Base-by-base conservation (phyloP, 495 filamentous ascomycete genomes). In the Neurospora terricola region DNA sequence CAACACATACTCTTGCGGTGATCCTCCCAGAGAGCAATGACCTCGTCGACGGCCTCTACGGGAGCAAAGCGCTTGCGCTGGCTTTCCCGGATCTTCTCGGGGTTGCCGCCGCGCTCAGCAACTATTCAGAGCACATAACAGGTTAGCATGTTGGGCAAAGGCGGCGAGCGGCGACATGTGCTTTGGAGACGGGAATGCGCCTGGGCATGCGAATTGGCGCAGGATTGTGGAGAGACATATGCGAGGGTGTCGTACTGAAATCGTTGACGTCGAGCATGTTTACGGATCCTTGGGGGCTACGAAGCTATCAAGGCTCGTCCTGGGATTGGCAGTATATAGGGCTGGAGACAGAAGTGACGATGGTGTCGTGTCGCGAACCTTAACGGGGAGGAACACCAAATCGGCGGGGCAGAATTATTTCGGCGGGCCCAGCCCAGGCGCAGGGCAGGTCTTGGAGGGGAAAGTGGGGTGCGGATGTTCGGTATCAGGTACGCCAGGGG, bases 21-120 rank as follows among this genome's bases (percentile, higher is more conserved):
- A 76, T 96, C 94, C 80, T 97, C 93, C 75, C 90, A 98, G 77
- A 97, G 85, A 16, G 86, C 87, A 76, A 97, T 93, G 45, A 99
- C 90, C 82, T 97, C 91, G 82, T 99, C 96, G 39, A 98, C 96
- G 36, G 87, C 87, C 79, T 92, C 90, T 76, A 92, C 92, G 3
- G 90, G 87, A 37, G 92, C 95, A 83, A 88, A 87, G 72, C 96
- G 91, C 76, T 88, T 89, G 77, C 90, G 87, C 82, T 99, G 96
- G 77, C 90, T 93, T 81, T 97, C 93, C 80, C 91, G 92, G 82
- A 99, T 96, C 81, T 88, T 88, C 73, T 94, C 90, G 14, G 93
- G 92, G 83, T 97, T 88, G 74, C 96, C 96, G 75, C 94, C 96
- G 73, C 93, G 90, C 78, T 97, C 92, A 77, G 86, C 84, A 81